phyloP scores from a whole-genome alignment of 2,329 filamentous ascomycete species.

The Fusarium temperatum region DNA sequence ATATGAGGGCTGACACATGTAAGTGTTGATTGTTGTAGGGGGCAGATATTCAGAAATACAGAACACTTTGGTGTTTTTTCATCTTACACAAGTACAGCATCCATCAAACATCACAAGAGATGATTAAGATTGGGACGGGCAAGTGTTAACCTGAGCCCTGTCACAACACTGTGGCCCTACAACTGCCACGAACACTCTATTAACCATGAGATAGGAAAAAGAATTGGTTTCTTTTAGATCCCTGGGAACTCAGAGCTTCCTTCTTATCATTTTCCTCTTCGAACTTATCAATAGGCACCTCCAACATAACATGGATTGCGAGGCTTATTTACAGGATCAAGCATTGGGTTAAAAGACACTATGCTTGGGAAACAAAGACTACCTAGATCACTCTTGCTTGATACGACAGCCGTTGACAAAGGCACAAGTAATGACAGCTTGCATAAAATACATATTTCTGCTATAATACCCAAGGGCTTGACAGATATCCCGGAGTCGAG shows the following conservation, averaged over 20 bases:
- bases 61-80: neutral
- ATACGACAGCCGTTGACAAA: no score
- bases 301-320: neutral
- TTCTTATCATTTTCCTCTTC: neutral
- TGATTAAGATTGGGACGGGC: neutral
- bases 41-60: neutral
- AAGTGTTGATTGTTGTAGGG: neutral
- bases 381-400: neutral
- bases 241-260: neutral
- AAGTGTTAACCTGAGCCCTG: no score
- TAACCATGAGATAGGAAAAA: neutral
- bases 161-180: neutral
- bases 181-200: neutral
- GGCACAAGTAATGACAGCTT: neutral
- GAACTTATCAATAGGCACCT: neutral
- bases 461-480: neutral
- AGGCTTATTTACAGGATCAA: no score
- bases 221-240: neutral
- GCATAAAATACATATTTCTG: neutral
- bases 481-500: neutral
- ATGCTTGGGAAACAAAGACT: neutral
- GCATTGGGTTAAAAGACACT: no score
- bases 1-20: no score
- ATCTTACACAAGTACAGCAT: neutral
- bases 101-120: neutral